Base-by-base conservation (phyloP, 192 early-diverging fungal species). In the Umbelopsis ramanniana region DNA sequence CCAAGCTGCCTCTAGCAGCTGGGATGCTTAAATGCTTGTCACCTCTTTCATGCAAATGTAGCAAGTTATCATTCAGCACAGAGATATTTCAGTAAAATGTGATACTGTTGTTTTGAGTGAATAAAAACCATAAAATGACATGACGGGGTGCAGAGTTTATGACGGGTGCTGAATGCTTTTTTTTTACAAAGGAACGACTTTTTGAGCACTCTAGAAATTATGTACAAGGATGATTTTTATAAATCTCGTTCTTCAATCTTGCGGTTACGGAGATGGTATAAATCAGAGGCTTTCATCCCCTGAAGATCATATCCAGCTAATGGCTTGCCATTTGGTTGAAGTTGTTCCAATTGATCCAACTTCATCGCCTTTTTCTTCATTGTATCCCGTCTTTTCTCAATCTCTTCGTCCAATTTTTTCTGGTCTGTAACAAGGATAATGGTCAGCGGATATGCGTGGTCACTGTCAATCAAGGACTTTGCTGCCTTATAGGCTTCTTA, bases 321-420 rank as follows among this genome's bases (percentile, higher is more conserved):
- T 72, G 79, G 70, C 47, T 79, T 68, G 48, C 79, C 79, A 46
- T 88, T 81, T 46, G 48, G 17, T 21, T 50, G 48, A 15, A 74
- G 77, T 40, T 73, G 80, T 54, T 88, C 87, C 26, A 86, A 48
- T 69, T 81, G 71, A 50, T 88, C 81, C 4, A 88, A 69, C 24
- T 82, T 75, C 7, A 72, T 52, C 9, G 75, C 79, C 52, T 81
- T 82, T 45, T 79, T 69, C 67, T 84, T 81, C 69, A 88, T 82
- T 0, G 46, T 68, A 40, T 86, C 70, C 24, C 86, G 72, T 19
- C 81, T 75, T 24, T 74, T 75, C 1, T 73, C 66, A 55, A 88
- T 88, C 43, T 86, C 83, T 29, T 74, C 47, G 26, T 84, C 77
- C 19, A 89, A 68, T 35, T 75, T 78, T 9, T 55, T 66, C 76